Evolutionary conservation across 257 asterid genomes (phyloP).

Genomic region (Leonotis leonurus): DNA sequence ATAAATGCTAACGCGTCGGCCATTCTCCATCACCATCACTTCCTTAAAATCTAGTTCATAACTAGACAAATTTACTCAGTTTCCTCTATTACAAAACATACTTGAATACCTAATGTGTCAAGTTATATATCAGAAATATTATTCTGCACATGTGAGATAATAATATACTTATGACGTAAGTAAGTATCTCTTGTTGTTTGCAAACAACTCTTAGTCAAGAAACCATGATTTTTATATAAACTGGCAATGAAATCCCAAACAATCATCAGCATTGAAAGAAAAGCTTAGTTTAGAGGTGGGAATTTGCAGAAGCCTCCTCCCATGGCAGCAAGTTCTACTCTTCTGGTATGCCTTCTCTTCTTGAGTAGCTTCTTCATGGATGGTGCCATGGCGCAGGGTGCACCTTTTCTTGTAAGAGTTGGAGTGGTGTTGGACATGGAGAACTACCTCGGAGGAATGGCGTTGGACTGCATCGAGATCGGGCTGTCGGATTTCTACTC

Average conservation of each 20-base stretch:
- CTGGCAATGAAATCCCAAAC: background rate
- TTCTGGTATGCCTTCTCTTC: background rate
- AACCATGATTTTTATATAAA: background rate
- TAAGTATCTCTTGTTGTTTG: too few relatives aligned
- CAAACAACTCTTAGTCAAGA: background rate
- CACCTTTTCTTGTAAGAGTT: conserved; percentile 22
- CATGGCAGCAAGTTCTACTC: background rate
- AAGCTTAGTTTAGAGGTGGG: background rate
- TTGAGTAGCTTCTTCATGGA: background rate
- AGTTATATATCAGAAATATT: too few relatives aligned
- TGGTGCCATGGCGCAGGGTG: conserved; percentile 13
- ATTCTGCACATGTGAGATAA: too few relatives aligned
- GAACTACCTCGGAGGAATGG: conserved; percentile 25
- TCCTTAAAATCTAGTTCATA: background rate
- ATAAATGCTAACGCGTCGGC: background rate
- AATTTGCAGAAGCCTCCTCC: background rate
- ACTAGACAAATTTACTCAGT: background rate
- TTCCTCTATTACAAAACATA: background rate
- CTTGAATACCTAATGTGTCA: background rate
- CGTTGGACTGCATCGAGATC: conserved; percentile 35
- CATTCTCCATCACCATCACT: background rate
- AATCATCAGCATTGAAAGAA: background rate
- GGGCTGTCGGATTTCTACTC: conserved; percentile 43
- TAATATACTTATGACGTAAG: too few relatives aligned
- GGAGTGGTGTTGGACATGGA: conserved; percentile 50